Conservation (phyloP, 805 yeast species). For the Ogataea angusta region DNA sequence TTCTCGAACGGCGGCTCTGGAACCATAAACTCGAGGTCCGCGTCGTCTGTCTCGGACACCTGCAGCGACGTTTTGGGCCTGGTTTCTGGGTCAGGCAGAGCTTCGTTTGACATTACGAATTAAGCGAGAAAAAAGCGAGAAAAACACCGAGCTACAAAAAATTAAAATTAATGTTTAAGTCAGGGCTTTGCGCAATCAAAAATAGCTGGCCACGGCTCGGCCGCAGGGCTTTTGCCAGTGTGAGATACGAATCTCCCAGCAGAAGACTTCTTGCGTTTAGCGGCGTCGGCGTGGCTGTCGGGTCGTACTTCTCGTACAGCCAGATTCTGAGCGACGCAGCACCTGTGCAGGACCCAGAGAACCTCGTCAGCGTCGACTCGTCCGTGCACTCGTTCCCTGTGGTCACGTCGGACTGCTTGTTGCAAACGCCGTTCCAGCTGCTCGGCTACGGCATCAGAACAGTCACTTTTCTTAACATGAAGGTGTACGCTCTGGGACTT, state of each 20-base stretch:
- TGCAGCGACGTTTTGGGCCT: background rate
- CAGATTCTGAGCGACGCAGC: slow-evolving; percentile 14
- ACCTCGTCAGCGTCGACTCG: slow-evolving; percentile 24
- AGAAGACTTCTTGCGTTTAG: background rate
- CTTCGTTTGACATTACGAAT: background rate
- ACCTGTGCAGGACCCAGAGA: slow-evolving; percentile 5
- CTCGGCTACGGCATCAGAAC: slow-evolving; percentile 80
- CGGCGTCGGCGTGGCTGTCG: slow-evolving; percentile 1
- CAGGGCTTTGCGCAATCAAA: background rate
- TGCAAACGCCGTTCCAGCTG: slow-evolving; percentile 41
- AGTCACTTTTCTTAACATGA: slow-evolving; percentile 78
- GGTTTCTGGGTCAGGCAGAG: background rate
- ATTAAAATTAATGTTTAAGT: background rate
- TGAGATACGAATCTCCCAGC: too few relatives aligned
- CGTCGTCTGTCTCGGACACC: background rate
- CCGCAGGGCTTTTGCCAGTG: too few relatives aligned
- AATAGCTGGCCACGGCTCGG: background rate
- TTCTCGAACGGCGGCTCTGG: slow-evolving; percentile 21
- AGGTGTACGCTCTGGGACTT: slow-evolving; percentile 84
- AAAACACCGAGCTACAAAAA: background rate
- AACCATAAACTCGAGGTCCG: background rate
- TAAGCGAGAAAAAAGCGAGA: background rate
- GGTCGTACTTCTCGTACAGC: background rate
- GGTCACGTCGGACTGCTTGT: slow-evolving; percentile 15
- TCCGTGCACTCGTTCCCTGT: slow-evolving; percentile 30